Conservation (phyloP, 331 rosid genomes). For the Phaseolus coccineus region DNA sequence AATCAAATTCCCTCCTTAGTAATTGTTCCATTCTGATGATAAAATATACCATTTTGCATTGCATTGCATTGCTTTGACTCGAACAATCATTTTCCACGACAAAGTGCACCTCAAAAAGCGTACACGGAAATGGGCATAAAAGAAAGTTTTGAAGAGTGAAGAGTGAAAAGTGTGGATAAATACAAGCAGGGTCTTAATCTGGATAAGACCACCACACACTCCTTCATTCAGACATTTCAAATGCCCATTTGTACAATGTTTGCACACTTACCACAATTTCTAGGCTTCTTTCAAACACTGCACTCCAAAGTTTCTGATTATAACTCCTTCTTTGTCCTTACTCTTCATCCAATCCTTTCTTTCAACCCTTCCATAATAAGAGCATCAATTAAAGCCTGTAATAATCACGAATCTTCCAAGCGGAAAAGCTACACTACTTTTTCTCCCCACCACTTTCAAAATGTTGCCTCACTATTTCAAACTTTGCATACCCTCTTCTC, state of each 20-base stretch:
- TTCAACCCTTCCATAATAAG: conserved; percentile 1
- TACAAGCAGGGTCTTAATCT: conserved; percentile 28
- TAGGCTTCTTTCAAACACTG: conserved; percentile 25
- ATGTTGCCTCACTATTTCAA: background rate
- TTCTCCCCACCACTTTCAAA: conserved; percentile 9
- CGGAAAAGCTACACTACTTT: background rate
- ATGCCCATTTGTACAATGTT: background rate
- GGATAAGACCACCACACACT: conserved; percentile 51
- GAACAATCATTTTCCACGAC: conserved; percentile 46
- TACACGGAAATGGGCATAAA: conserved; percentile 34
- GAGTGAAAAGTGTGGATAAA: conserved; percentile 32
- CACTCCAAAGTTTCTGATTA: conserved; percentile 53
- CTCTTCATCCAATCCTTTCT: background rate
- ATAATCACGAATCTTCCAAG: conserved; percentile 8
- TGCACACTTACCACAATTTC: background rate
- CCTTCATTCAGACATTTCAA: conserved; percentile 23
- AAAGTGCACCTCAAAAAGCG: conserved; percentile 54
- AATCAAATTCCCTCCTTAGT: conserved; percentile 54
- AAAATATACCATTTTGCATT: conserved; percentile 34
- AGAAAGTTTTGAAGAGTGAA: conserved; percentile 29
- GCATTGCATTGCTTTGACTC: conserved; percentile 10
- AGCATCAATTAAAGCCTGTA: conserved; percentile 8
- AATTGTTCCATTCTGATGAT: conserved; percentile 36
- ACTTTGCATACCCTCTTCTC: too few relatives aligned
- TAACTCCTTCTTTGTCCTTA: conserved; percentile 41